These are phyloP conservation scores for Neofusicoccum kwambonambiense DNA, from an alignment of 2,329 filamentous ascomycete genomes.

Conservation along the genomic window DNA sequence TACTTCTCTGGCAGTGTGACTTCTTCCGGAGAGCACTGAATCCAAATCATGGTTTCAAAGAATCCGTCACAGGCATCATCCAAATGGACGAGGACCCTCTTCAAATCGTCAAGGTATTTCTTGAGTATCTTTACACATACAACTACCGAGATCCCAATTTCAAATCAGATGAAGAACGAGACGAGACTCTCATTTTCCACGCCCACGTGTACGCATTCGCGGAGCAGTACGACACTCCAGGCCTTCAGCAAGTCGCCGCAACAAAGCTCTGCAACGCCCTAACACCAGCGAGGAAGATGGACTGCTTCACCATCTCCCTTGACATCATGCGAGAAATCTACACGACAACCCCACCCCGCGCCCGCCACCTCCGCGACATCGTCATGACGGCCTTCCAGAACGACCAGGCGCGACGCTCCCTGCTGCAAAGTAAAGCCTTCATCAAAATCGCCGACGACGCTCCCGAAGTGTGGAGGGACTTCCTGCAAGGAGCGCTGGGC, in stretches of 20 bases:
- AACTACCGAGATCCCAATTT: not conserved
- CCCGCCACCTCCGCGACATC: not conserved
- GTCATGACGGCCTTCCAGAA: not conserved
- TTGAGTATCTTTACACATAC: not conserved
- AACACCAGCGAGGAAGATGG: not conserved
- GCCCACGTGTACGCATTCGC: not conserved
- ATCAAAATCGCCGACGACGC: not conserved
- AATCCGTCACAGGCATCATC: too few species aligned
- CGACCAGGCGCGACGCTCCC: not conserved
- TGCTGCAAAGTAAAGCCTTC: not conserved
- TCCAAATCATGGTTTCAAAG: too few species aligned
- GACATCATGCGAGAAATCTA: not conserved
- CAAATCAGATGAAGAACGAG: too few species aligned
- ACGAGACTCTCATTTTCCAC: not conserved
- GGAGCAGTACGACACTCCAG: not conserved
- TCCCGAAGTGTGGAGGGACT: not conserved
- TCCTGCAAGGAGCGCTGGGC: not conserved
- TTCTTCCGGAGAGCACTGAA: too few species aligned
- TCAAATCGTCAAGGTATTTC: not conserved
- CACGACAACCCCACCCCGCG: not conserved
- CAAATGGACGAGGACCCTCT: too few species aligned
- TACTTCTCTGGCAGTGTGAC: too few species aligned
- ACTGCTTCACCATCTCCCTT: not conserved
- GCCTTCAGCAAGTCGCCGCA: not conserved
- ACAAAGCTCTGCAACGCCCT: not conserved